These are phyloP conservation scores for Puccinia novopanici DNA, from an alignment of 1,284 basidiomycete species.

Conservation along the genomic window DNA sequence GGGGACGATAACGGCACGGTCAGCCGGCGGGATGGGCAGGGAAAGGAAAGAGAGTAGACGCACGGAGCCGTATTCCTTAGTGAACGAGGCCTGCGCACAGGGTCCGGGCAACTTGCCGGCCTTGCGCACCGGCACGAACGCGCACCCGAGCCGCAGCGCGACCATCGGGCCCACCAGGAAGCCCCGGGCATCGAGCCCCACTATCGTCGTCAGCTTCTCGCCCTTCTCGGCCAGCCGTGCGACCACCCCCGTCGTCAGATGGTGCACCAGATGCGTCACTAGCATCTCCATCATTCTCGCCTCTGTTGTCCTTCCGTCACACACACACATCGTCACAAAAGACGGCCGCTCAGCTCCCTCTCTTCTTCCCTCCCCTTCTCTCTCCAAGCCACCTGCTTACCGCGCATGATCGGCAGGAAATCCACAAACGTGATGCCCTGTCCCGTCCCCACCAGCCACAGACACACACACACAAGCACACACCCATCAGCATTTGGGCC, in stretches of 20 bases:
- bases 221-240: constrained; percentile 62
- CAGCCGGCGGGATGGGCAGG: constrained; percentile 15
- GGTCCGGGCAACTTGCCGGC: constrained; percentile 88
- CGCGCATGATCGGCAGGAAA: constrained; percentile 43
- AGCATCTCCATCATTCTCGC: constrained; percentile 65
- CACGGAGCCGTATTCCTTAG: constrained; percentile 89
- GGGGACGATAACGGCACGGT: constrained; percentile 20
- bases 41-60: constrained; percentile 57
- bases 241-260: constrained; percentile 73
- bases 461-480: too few species aligned
- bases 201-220: constrained; percentile 86
- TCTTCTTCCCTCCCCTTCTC: not conserved
- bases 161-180: constrained; percentile 93
- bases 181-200: constrained; percentile 93
- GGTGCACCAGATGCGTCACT: constrained; percentile 84
- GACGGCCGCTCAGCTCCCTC: too few species aligned
- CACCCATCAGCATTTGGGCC: not conserved
- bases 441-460: too few species aligned
- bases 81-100: constrained; percentile 75
- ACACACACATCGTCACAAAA: too few species aligned
- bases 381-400: not conserved
- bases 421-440: constrained; percentile 49
- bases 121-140: constrained; percentile 96
- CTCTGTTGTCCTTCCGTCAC: too few species aligned
- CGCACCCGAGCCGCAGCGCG: constrained; percentile 84